Evolutionary conservation across 1,284 basidiomycete genomes (phyloP).

Genomic region (Pyrrhoderma lamaoense): DNA sequence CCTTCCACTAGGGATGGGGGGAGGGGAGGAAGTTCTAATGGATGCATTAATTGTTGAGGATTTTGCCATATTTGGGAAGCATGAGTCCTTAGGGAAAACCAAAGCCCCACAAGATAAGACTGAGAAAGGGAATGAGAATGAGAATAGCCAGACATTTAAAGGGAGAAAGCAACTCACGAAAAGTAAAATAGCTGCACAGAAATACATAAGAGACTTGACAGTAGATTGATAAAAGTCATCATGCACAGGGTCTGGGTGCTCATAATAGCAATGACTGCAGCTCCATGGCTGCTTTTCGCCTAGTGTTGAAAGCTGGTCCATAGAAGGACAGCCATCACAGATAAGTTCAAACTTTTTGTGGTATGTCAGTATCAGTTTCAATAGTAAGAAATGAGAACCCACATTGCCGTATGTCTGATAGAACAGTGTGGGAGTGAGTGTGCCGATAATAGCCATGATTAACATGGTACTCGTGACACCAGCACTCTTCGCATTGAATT

Average conservation of each 20-base stretch:
- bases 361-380: constrained; percentile 16
- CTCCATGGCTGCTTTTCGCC: constrained; percentile 56
- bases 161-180: constrained; percentile 58
- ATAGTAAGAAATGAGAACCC: constrained; percentile 30
- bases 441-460: constrained; percentile 99
- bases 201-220: constrained; percentile 91
- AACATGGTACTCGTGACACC: constrained; percentile 99
- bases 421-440: constrained; percentile 92
- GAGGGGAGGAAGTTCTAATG: constrained; percentile 47
- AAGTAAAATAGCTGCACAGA: constrained; percentile 84
- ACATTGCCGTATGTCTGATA: constrained; percentile 99
- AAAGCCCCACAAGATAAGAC: constrained; percentile 96
- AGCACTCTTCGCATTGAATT: constrained; percentile 96
- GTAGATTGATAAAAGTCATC: constrained; percentile 97
- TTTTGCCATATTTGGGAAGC: constrained; percentile 99
- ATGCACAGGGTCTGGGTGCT: constrained; percentile 85
- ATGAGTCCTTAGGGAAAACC: constrained; percentile 98
- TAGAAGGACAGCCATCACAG: constrained; percentile 82
- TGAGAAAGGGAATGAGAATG: constrained; percentile 27
- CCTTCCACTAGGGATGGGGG: constrained; percentile 40
- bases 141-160: background rate
- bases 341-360: constrained; percentile 96
- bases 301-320: constrained; percentile 24
- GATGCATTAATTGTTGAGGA: constrained; percentile 77
- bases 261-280: constrained; percentile 91